Evolutionary conservation across 2,329 filamentous ascomycete genomes (phyloP).

Genomic region (Stagonosporopsis vannaccii): DNA sequence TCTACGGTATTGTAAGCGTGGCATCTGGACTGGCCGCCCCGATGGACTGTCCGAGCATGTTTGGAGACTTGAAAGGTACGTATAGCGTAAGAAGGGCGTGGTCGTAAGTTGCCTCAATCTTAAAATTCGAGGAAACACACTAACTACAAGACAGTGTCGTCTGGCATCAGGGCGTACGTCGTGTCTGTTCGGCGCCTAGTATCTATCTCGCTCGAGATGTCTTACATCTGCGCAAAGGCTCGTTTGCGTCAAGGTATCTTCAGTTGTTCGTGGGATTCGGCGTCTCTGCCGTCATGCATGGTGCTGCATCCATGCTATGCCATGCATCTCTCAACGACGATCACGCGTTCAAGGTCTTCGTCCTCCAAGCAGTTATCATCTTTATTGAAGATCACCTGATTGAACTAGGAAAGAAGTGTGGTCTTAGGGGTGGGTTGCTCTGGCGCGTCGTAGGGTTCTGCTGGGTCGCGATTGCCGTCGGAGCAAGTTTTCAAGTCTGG

Average conservation of each 20-base stretch:
- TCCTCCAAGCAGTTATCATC: slow-evolving; percentile 36
- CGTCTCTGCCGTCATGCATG: slow-evolving; percentile 29
- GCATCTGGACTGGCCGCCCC: slow-evolving; percentile 26
- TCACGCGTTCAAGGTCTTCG: slow-evolving; percentile 25
- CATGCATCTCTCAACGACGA: slow-evolving; percentile 25
- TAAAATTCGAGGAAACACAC: neutral
- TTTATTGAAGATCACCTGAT: slow-evolving; percentile 42
- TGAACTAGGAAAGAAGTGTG: slow-evolving; percentile 27
- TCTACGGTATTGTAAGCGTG: slow-evolving; percentile 23
- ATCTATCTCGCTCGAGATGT: slow-evolving; percentile 30
- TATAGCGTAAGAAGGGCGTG: slow-evolving; percentile 33
- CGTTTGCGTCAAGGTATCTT: slow-evolving; percentile 39
- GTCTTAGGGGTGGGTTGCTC: slow-evolving; percentile 18
- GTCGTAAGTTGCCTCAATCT: slow-evolving; percentile 25
- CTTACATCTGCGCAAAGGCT: slow-evolving; percentile 30
- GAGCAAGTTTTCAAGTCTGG: slow-evolving; percentile 21
- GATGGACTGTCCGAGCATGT: slow-evolving; percentile 37
- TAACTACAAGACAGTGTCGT: slow-evolving; percentile 3
- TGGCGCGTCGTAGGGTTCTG: slow-evolving; percentile 34
- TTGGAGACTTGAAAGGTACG: slow-evolving; percentile 27
- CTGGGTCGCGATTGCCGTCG: slow-evolving; percentile 33
- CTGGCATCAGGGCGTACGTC: slow-evolving; percentile 39
- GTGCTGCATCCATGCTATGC: slow-evolving; percentile 24
- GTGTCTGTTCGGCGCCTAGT: slow-evolving; percentile 26
- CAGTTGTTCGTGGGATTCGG: slow-evolving; percentile 39